Evolutionary conservation across 495 filamentous ascomycete species (phyloP).

Genomic region (Gamarada debralockiae): DNA sequence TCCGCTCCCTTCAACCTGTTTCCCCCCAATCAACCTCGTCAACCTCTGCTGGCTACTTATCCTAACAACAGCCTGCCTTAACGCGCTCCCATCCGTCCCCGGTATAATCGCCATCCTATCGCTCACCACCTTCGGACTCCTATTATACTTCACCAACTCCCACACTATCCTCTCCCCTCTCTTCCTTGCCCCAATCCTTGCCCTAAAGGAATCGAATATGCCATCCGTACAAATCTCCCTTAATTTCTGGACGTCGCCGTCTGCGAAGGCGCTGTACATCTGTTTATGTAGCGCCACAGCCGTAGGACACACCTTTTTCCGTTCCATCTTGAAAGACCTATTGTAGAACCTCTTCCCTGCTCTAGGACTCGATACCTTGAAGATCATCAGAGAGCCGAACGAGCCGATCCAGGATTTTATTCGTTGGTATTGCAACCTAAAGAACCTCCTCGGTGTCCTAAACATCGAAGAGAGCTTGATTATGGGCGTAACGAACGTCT

Average conservation of each 20-base stretch:
- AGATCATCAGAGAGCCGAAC: slow-evolving; percentile 6
- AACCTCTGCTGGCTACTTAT: slow-evolving; percentile 66
- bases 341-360: not conserved
- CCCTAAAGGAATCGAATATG: slow-evolving; percentile 51
- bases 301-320: slow-evolving; percentile 37
- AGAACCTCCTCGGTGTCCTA: slow-evolving; percentile 35
- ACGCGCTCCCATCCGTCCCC: slow-evolving; percentile 33
- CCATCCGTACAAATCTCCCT: slow-evolving; percentile 55
- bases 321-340: slow-evolving; percentile 32
- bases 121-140: slow-evolving; percentile 55
- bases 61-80: slow-evolving; percentile 71
- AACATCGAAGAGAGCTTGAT: slow-evolving; percentile 54
- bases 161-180: slow-evolving; percentile 51
- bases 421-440: slow-evolving; percentile 34
- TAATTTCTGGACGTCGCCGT: slow-evolving; percentile 55
- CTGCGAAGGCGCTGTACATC: slow-evolving; percentile 72
- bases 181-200: slow-evolving; percentile 53
- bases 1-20: slow-evolving; percentile 39
- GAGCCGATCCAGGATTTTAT: not conserved
- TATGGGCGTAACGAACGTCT: slow-evolving; percentile 57
- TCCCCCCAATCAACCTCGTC: slow-evolving; percentile 32
- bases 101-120: slow-evolving; percentile 53
- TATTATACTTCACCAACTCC: slow-evolving; percentile 61
- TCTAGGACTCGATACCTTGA: slow-evolving; percentile 12
- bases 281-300: slow-evolving; percentile 58